Evolutionary conservation across 1,139 yeast species (phyloP).

Genomic region (Debaryomycetaceae sp.): DNA sequence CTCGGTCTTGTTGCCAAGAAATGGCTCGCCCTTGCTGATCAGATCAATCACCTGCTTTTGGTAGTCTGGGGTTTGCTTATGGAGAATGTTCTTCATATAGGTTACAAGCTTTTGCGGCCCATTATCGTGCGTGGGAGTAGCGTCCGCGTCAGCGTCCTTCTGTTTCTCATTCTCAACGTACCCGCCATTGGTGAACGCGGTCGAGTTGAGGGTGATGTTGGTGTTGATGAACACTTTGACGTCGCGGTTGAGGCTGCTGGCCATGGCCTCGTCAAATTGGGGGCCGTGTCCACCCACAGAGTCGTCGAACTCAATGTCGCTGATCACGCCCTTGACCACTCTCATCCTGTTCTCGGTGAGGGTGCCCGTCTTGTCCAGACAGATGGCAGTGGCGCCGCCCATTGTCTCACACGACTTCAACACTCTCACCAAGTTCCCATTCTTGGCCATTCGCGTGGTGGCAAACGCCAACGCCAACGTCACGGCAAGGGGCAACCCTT

Average conservation of each 20-base stretch:
- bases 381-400: slow-evolving; percentile 98
- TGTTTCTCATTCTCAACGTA: slow-evolving; percentile 35
- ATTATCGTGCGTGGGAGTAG: slow-evolving; percentile 8
- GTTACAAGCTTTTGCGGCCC: slow-evolving; percentile 27
- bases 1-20: slow-evolving; percentile 91
- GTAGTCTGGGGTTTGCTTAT: slow-evolving; percentile 5
- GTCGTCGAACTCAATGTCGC: slow-evolving; percentile 40
- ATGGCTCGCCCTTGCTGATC: slow-evolving; percentile 41
- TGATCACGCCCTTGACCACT: slow-evolving; percentile 67
- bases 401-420: slow-evolving; percentile 93
- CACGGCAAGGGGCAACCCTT: slow-evolving; percentile 94
- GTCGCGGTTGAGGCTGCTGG: slow-evolving; percentile 24
- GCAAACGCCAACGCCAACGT: slow-evolving; percentile 96
- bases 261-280: slow-evolving; percentile 26
- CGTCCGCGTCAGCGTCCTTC: slow-evolving; percentile 13
- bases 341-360: slow-evolving; percentile 91
- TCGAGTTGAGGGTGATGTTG: slow-evolving; percentile 74
- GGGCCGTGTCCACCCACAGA: slow-evolving; percentile 24
- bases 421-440: slow-evolving; percentile 92
- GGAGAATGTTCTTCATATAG: slow-evolving; percentile 17
- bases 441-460: slow-evolving; percentile 95
- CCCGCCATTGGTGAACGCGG: slow-evolving; percentile 75
- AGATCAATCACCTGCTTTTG: slow-evolving; percentile 5
- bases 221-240: slow-evolving; percentile 41
- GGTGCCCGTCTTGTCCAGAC: slow-evolving; percentile 97